Evolutionary conservation across 345 rosid genomes (phyloP).

Genomic region (Crucihimalaya himalaica): DNA sequence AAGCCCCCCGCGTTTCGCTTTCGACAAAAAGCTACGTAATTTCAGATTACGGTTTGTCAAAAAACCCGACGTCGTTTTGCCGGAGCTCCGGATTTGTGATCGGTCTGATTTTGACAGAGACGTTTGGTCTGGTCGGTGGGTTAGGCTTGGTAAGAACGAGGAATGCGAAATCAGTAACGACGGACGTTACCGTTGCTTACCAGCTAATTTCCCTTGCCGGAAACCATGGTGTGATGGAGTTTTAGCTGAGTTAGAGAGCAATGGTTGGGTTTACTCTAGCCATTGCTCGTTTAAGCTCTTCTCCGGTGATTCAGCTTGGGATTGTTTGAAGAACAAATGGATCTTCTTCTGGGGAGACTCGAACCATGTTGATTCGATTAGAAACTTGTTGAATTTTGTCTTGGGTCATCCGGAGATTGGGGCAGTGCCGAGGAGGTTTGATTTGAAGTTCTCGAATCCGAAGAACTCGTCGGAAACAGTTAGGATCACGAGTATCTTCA

Average conservation of each 20-base stretch:
- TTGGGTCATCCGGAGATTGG: constrained; percentile 57
- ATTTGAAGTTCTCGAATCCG: constrained; percentile 68
- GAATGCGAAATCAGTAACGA: constrained; percentile 60
- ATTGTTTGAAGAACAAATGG: constrained; percentile 72
- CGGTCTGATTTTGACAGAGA: constrained; percentile 60
- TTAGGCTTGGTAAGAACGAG: constrained; percentile 68
- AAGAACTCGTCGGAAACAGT: constrained; percentile 61
- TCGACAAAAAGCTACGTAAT: constrained; percentile 51
- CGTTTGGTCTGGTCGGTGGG: constrained; percentile 91
- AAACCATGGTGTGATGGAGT: constrained; percentile 83
- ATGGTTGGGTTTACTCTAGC: constrained; percentile 90
- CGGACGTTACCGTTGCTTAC: constrained; percentile 74
- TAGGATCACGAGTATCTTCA: constrained; percentile 85
- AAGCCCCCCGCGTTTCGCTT: constrained; percentile 61
- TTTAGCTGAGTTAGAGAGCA: constrained; percentile 62
- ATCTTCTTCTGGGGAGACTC: constrained; percentile 96
- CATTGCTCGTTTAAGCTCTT: constrained; percentile 77
- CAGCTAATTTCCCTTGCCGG: constrained; percentile 56
- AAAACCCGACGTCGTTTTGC: constrained; percentile 41
- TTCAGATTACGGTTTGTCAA: constrained; percentile 50
- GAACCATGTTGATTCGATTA: constrained; percentile 83
- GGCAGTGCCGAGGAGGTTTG: constrained; percentile 77
- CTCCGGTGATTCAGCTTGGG: constrained; percentile 61
- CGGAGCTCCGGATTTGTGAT: constrained; percentile 49
- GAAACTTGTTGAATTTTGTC: constrained; percentile 78